Conservation (phyloP, 768 basidiomycete species). For the Suillus hirtellus region DNA sequence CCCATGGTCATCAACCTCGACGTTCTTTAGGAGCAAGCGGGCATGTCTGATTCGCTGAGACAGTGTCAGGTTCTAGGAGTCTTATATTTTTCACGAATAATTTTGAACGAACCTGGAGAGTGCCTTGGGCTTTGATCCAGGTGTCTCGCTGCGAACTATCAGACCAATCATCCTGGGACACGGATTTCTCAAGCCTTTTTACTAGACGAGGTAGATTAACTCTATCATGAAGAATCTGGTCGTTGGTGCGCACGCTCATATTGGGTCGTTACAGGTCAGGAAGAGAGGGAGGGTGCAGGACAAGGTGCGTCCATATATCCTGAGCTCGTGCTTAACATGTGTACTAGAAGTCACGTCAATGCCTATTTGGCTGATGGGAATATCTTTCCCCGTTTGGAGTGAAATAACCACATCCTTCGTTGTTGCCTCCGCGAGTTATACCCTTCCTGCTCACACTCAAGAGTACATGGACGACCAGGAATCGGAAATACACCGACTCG, state of each 20-base stretch:
- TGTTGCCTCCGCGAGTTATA: neutral
- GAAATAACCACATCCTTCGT: neutral
- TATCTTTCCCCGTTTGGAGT: conserved; percentile 20
- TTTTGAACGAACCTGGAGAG: conserved; percentile 50
- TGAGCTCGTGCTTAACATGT: neutral
- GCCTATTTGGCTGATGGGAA: conserved; percentile 22
- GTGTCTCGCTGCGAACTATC: conserved; percentile 29
- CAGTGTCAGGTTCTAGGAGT: neutral
- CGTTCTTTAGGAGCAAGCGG: conserved; percentile 53
- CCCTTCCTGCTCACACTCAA: neutral
- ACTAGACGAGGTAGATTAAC: conserved; percentile 68
- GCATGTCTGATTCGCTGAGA: conserved; percentile 55
- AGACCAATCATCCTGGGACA: conserved; percentile 38
- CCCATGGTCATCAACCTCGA: conserved; percentile 51
- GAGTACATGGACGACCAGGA: conserved; percentile 17
- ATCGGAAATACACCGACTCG: conserved; percentile 31
- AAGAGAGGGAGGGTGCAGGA: conserved; percentile 12
- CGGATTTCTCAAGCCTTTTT: conserved; percentile 57
- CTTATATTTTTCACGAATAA: neutral
- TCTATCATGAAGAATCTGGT: conserved; percentile 52
- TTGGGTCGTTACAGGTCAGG: conserved; percentile 9
- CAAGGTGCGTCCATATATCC: neutral
- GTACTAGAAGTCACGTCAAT: neutral
- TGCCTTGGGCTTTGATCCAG: conserved; percentile 58
- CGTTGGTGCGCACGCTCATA: conserved; percentile 30